Evolutionary conservation across 352 stramenopile species (phyloP).

Genomic region (Phytophthora colocasiae): DNA sequence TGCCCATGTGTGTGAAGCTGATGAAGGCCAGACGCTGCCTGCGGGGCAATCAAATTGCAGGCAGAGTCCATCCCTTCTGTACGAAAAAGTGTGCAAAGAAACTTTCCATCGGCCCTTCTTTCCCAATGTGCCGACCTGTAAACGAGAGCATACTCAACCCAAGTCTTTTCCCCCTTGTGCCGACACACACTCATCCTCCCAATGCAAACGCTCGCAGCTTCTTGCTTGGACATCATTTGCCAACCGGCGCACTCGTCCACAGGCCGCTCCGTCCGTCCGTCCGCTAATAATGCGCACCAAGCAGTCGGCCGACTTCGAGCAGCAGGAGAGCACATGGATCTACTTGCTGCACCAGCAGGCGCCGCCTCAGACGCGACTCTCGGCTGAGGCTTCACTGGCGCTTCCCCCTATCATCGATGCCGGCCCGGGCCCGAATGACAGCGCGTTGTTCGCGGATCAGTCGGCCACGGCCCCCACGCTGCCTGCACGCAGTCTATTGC

Average conservation of each 20-base stretch:
- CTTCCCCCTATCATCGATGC: conserved; percentile 22
- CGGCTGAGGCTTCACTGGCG: conserved; percentile 21
- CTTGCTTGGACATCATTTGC: conserved; percentile 29
- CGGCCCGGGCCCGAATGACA: neutral
- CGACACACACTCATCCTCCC: conserved; percentile 29
- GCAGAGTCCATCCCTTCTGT: too few species aligned
- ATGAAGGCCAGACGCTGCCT: too few species aligned
- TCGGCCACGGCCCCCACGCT: conserved; percentile 4
- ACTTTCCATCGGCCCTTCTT: conserved; percentile 18
- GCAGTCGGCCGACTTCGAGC: conserved; percentile 51
- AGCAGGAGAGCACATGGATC: conserved; percentile 62
- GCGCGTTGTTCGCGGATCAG: conserved; percentile 27
- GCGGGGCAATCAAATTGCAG: neutral
- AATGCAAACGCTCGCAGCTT: neutral
- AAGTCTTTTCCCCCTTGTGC: conserved; percentile 9
- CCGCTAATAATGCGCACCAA: conserved; percentile 48
- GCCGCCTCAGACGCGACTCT: conserved; percentile 42
- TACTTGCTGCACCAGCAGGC: conserved; percentile 63
- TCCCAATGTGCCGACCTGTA: conserved; percentile 19
- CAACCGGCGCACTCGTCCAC: conserved; percentile 26
- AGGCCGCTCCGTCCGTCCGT: neutral
- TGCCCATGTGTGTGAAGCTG: too few species aligned
- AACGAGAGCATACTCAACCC: conserved; percentile 30
- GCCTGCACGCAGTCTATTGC: conserved; percentile 17
- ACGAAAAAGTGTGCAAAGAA: conserved; percentile 24